Base-by-base conservation (phyloP, 2,329 filamentous ascomycete genomes). In the Pseudogymnoascus sp. region DNA sequence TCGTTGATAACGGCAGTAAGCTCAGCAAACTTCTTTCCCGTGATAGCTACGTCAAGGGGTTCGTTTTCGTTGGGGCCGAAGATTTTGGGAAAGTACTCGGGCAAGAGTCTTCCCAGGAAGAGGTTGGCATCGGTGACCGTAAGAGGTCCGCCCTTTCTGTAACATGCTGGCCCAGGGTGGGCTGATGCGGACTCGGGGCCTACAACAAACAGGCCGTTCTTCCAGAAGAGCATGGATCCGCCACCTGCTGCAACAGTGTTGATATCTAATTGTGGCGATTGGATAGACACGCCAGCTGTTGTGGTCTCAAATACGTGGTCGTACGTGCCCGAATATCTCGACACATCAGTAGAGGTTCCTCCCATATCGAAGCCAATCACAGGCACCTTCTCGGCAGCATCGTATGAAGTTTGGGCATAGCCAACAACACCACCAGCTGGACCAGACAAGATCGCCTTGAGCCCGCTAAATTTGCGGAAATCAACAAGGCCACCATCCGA, bases 121-220 rank as follows among this genome's bases (percentile, higher is more conserved):
- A 96, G 75, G 69, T 96, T 96, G 1, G 93, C 92, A 73, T 97
- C 93, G 0, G 92, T 97, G 21, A 97, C 92, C 0, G 93, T 93
- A 3, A 93, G 81, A 2, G 93, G 92, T 0, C 92, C 92, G 0
- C 88, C 90, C 74, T 96, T 96, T 26, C 91, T 84, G 74, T 96
- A 96, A 69, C 92, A 96, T 0, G 91, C 91, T 7, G 92, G 93
- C 0, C 92, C 92, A 0, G 93, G 93, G 70, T 96, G 91, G 93
- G 88, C 72, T 93, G 89, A 71, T 16, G 71, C 71, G 5, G 64
- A 67, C 70, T 87, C 86, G 0, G 88, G 88, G 0, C 88, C 88
- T 8, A 90, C 87, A 0, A 86, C 83, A 36, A 91, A 87, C 0
- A 91, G 77, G 0, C 88, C 88, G 64, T 90, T 90, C 61, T 82